Evolutionary conservation across 257 asterid genomes (phyloP), one percentile per base, ranked within the genome.

Genomic region (Primulina tabacum): DNA sequence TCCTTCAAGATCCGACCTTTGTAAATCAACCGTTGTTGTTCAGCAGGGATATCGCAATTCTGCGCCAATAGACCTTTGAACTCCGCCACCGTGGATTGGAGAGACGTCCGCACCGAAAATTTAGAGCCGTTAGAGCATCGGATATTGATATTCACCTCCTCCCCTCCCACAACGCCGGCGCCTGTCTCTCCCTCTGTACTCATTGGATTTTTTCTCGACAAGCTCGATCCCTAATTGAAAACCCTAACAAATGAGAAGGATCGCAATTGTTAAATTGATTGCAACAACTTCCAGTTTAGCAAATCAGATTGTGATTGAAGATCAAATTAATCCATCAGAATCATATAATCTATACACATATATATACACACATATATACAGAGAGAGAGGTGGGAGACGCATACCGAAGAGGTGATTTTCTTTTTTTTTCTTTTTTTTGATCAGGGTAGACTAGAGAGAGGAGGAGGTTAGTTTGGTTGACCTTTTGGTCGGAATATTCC

Each of bases 1-100:
- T 84, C 90, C 79, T 87, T 87, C 67, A 87, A 69, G 78, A 87
- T 79, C 83, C 92, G 84, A 37, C 92, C 92, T 53, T 82, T 84
- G 63, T 87, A 85, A 81, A 84, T 82, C 73, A 84, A 62, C 16
- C 88, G 82, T 79, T 84, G 92, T 73, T 77, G 85, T 47, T 77
- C 80, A n/a, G 80, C 65, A 4, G 90, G 84, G 64, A 87, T 70
- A 14, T 80, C 85, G 66, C 85, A 81, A 18, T 75, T 79, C 84
- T 73, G 76, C 21, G 79, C 81, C 79, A 88, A 63, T 9, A 80
- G 62, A 5, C 72, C 79, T 69, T 88, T 88, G 77, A 88, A 88
- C 60, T 79, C 88, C 57, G 62, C 74, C 17, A 88, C 92, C 74
- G 82, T 82, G 59, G 80, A 84, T 50, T 82, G 83, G 64, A 88